Evolutionary conservation across 2,329 filamentous ascomycete genomes (phyloP), one percentile per base, ranked within the genome.

Genomic region (Cadophora malorum): DNA sequence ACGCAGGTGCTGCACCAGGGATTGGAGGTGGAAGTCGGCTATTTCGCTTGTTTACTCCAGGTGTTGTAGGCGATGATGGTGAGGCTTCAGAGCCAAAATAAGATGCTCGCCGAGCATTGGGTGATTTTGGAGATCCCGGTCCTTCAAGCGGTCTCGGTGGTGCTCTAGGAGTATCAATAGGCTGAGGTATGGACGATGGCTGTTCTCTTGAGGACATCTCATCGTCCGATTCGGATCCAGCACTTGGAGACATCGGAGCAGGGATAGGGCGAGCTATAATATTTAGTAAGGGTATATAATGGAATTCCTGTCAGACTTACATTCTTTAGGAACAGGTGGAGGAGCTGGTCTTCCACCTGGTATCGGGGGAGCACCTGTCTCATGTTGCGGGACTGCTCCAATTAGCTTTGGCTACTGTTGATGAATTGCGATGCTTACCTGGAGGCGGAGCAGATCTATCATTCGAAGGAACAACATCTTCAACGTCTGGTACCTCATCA

Each of bases 211-310:
- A 82, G 10, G 91, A 93, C 74, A 94, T 82, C 78, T 97, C 95
- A 78, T 97, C 94, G 74, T 96, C 94, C 53, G 94, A 96, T 77
- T 91, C 92, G 1, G 93, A 96, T 35, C 93, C 94, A 69, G 91
- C 86, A 67, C 89, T 93, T 56, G 89, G 89, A 50, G 92, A 92
- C 59, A 85, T 83, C 19, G 86, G 81, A 62, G 86, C 83, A 50
- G 82, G 82, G 41, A 86, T 87, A 56, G 90, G 88, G 60, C 90
- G 91, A 74, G 87, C 91, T 93, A 74, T 28, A 74, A 62, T 65
- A 45, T 68, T 76, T 71, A 80, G 79, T 67, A 63, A 55, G 49
- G 62, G 49, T 19, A 28, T 67, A 16, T 23, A 63, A 35, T n/a
- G 28, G 21, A 14, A 14, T 33, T 16, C 28, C 10, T 25, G 56